These are phyloP conservation scores for Cinchona pubescens DNA, from an alignment of 257 asterid species.

Conservation along the genomic window DNA sequence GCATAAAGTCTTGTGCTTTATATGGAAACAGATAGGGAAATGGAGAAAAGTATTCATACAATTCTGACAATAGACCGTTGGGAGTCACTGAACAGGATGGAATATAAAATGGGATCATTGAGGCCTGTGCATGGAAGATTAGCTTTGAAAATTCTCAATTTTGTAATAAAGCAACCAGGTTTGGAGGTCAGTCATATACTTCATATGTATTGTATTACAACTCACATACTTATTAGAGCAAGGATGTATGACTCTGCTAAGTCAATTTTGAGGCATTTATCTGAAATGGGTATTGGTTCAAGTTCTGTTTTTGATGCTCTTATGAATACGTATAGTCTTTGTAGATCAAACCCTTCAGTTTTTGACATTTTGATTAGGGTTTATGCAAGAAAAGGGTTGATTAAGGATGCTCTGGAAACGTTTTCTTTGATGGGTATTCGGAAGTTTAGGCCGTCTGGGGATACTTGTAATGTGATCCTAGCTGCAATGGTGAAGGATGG, in stretches of 20 bases:
- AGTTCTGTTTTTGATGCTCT: slow-evolving; percentile 54
- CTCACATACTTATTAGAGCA: slow-evolving; percentile 80
- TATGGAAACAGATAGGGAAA: slow-evolving; percentile 44
- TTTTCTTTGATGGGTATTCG: slow-evolving; percentile 57
- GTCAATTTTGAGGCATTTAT: slow-evolving; percentile 46
- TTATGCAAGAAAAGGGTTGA: slow-evolving; percentile 47
- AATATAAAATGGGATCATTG: slow-evolving; percentile 53
- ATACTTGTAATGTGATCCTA: slow-evolving; percentile 77
- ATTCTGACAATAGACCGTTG: slow-evolving; percentile 81
- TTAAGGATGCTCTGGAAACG: slow-evolving; percentile 51
- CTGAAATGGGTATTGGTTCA: slow-evolving; percentile 45
- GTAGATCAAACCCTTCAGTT: slow-evolving; percentile 87
- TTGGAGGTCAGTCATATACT: slow-evolving; percentile 57
- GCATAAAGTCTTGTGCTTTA: slow-evolving; percentile 12
- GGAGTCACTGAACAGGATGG: slow-evolving; percentile 86
- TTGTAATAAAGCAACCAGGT: slow-evolving; percentile 80
- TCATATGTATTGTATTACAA: slow-evolving; percentile 68
- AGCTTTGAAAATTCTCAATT: slow-evolving; percentile 78
- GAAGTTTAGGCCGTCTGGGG: slow-evolving; percentile 67
- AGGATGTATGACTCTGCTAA: slow-evolving; percentile 71
- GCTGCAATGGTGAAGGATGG: slow-evolving; percentile 44
- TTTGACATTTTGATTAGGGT: slow-evolving; percentile 81
- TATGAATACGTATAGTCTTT: slow-evolving; percentile 71
- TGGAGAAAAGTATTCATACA: slow-evolving; percentile 54
- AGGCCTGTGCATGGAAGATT: slow-evolving; percentile 83